A percentile compares a stretch with the other conserved stretches of the same genome.
phyloP scores from a whole-genome alignment of 1,284 basidiomycete genomes.

The Rhodotorula sp. region DNA sequence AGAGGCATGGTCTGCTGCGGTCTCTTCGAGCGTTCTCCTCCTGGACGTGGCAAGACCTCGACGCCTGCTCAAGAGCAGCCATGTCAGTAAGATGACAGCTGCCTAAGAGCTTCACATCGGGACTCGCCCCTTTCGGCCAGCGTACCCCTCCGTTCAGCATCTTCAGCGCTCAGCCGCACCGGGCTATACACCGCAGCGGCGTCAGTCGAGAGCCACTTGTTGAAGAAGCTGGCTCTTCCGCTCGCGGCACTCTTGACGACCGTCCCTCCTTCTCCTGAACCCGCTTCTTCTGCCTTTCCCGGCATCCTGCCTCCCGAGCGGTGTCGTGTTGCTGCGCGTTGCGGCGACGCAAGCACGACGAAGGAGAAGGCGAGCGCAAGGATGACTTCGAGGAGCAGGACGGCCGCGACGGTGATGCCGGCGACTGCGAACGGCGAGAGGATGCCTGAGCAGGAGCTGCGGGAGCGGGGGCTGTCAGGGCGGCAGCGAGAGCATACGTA shows the following conservation, averaged over 20 bases:
- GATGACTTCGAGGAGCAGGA: not conserved
- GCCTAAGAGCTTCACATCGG: too few species aligned
- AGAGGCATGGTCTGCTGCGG: too few species aligned
- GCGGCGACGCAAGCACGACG: not conserved
- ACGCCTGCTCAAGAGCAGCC: not conserved
- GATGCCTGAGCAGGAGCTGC: too few species aligned
- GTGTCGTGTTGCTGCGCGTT: too few species aligned
- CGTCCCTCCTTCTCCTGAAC: too few species aligned
- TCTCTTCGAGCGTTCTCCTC: too few species aligned
- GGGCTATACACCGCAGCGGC: not conserved
- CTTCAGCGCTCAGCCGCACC: not conserved
- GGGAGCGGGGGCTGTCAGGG: not conserved
- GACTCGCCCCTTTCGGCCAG: too few species aligned
- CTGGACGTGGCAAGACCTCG: not conserved
- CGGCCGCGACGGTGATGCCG: slow-evolving; percentile 7
- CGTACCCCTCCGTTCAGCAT: too few species aligned
- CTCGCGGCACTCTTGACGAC: not conserved
- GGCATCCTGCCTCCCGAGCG: too few species aligned
- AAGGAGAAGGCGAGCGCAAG: slow-evolving; percentile 3
- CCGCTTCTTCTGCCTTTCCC: not conserved
- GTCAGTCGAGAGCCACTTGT: slow-evolving; percentile 4
- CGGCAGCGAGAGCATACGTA: too few species aligned
- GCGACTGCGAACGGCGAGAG: not conserved
- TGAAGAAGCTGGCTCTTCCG: slow-evolving; percentile 4
- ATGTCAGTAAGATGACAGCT: not conserved